Base-by-base conservation (phyloP, 257 asterid genomes). In the Petunia axillaris region DNA sequence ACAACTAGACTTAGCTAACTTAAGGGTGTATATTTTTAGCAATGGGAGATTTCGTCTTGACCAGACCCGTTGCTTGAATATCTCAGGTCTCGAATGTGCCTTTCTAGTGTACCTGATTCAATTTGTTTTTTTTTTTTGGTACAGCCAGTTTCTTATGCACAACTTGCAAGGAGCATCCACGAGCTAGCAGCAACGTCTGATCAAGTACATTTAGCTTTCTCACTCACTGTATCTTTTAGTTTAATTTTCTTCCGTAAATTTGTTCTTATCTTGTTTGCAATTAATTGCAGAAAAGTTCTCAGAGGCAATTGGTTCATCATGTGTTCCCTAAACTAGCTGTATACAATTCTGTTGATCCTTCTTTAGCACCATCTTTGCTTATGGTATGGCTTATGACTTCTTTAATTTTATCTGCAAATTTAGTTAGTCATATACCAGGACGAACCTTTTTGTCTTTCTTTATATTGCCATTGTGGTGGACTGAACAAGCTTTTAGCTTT, bases 271-370 rank as follows among this genome's bases (percentile, higher is more conserved):
- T 77, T 71, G 62, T 70, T 16, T 83, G 59, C 68, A 74, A 58
- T 82, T 79, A 4, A 83, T 54, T 88, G 90, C 88, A 96, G 99
- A 96, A 94, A 92, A 94, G 94, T 86, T 96, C 99, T 83, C 95
- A 89, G 89, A 89, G 92, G 91, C 99, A 96, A 83, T 86, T 96
- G 91, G 88, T 96, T 81, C 97, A 96, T 84, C 91, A 94, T 44
- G 99, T 96, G 74, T 96, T 96, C 84, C 99, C 98, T 71, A 96
- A 96, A 87, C 97, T 96, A 75, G 99, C 99, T 40, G 99, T 96
- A 64, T 96, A 96, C 93, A 96, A 96, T 86, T 96, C 99, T 50
- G 99, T 96, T 79, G 99, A 96, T 76, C 99, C 99, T 6, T 96
- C 99, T 71, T 75, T 96, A 90, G 99, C 99, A 39, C 99, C 99